Base-by-base conservation (phyloP, 768 basidiomycete species). In the Trametes maxima region DNA sequence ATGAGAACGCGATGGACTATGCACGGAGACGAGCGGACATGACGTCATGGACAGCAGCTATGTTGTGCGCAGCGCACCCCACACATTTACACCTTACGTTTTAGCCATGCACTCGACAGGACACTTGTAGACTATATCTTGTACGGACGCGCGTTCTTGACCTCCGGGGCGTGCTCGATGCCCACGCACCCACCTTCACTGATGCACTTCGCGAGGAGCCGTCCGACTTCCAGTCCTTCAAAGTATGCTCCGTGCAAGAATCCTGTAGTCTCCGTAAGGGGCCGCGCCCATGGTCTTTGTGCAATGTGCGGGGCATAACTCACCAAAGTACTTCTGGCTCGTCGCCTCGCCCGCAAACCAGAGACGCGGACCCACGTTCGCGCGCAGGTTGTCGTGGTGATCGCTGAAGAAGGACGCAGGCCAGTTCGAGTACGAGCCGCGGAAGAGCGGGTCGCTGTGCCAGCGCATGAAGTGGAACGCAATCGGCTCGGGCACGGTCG, bases 321-420 rank as follows among this genome's bases (percentile, higher is more conserved):
- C 47, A 84, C 86, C 86, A 63, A 79, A 87, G 73, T 84, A 83
- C 62, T 81, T 77, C 50, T 77, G 70, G 57, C 80, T 86, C 12
- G 81, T 86, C 8, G 81, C 85, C 68, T 88, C 86, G 3, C 86
- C 86, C 0, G 85, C 81, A 63, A 88, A 88, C 78, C 82, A 87
- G 17, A 88, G 74, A 10, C 77, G 74, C 37, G 72, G 63, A 5
- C 73, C 74, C 17, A 88, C 74, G 21, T 82, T 85, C 5, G 84
- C 82, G 57, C 82, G 77, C 48, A 88, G 66, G 66, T 88, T 86
- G 25, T 80, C 73, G n/a, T 83, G 77, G 54, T 87, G 84, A 10
- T 71, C 73, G 13, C 74, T 77, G 17, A 79, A 71, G 63, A 84
- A 87, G 1, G 81, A 78, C 2, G 87, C 72, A 0, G 85, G 85